These are phyloP conservation scores for Suillus plorans DNA, from an alignment of 768 basidiomycete species.

Conservation along the genomic window DNA sequence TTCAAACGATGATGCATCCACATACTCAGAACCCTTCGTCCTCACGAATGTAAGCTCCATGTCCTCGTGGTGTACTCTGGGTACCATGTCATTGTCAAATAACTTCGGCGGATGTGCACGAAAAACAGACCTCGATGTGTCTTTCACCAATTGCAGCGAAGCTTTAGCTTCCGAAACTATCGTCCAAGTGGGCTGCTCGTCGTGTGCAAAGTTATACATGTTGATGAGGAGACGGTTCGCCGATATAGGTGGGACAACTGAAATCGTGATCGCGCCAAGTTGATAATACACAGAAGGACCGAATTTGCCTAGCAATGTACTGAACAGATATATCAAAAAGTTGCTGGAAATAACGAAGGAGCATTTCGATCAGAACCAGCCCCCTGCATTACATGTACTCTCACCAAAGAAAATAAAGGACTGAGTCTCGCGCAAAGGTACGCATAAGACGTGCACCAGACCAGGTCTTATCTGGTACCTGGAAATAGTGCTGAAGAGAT, in stretches of 20 bases:
- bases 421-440: conserved; percentile 7
- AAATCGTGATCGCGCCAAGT: conserved; percentile 6
- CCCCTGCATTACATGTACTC: background rate
- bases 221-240: conserved; percentile 3
- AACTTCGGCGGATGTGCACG: background rate
- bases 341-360: background rate
- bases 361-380: background rate
- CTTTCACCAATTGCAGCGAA: background rate
- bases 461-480: conserved; percentile 9
- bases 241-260: conserved; percentile 4
- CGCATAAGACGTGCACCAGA: conserved; percentile 9
- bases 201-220: background rate
- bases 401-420: conserved; percentile 10
- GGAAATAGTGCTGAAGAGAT: conserved; percentile 9
- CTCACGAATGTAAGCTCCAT: background rate
- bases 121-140: background rate
- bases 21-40: background rate
- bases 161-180: too few relatives aligned
- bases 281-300: conserved; percentile 2
- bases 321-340: conserved; percentile 9
- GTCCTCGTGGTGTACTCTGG: background rate
- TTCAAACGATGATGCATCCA: background rate
- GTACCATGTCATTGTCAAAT: background rate
- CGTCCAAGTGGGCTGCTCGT: background rate
- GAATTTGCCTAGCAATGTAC: conserved; percentile 3